Evolutionary conservation across 148 eudicot species (phyloP), one percentile per base, ranked within the genome.

Genomic region (Silene conica): DNA sequence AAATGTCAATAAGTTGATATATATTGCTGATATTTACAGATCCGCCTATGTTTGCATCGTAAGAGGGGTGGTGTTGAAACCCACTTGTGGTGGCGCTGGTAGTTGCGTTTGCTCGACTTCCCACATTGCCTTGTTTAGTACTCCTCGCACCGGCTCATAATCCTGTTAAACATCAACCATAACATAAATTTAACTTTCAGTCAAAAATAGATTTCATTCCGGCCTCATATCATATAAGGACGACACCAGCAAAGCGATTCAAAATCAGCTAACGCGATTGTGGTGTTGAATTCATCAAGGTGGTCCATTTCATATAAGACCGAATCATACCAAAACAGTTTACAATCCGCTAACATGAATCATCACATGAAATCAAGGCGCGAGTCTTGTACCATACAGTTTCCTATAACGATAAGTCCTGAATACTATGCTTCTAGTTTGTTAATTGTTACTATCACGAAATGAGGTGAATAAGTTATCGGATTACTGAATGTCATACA

Each of bases 131-230:
- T 86, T 85, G 55, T 82, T 81, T 41, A 89, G 76, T 59, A 78
- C 85, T 78, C 87, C 92, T 59, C 84, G 86, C 84, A 87, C 92
- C 19, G 94, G 88, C 86, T 77, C 88, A 74, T 87, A 92, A 55
- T 89, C 92, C 97, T 91, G 38, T 14, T 38, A 20, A 50, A 25
- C 38, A 46, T 0, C 43, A 50, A 15, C 5, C 11, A 18, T 23
- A 69, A 38, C n/a, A n/a, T n/a, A n/a, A n/a, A n/a, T n/a, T n/a
- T n/a, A n/a, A 18, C 5, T 45, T 21, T 68, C 52, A 28, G 45
- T 1, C 69, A 19, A 34, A 18, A 38, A 5, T 0, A 38, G 43
- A 7, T 38, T 38, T 15, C n/a, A 5, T 48, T 48, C 13, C 11
- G 52, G 16, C 13, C 15, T 48, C 15, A 48, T 48, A 14, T 48